Percentiles rank a stretch among this genome's conserved stretches.
These are phyloP conservation scores for Avena atlantica DNA, from an alignment of 176 grass and related monocot genomes.

Conservation along the genomic window DNA sequence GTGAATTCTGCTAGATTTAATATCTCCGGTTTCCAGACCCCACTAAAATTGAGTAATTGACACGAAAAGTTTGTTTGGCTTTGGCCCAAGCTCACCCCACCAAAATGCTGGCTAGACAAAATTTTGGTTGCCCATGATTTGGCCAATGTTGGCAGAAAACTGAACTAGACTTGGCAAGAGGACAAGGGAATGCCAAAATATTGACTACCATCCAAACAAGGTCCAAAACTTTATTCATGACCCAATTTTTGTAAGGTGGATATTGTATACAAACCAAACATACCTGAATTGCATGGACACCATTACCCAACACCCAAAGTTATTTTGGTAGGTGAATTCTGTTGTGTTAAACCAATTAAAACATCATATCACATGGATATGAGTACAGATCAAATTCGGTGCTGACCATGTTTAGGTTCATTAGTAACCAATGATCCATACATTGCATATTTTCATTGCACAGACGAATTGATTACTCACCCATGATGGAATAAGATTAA, in stretches of 20 bases:
- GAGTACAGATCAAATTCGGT: neutral
- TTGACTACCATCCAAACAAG: neutral
- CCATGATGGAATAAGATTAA: neutral
- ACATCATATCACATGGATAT: neutral
- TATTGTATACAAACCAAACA: neutral
- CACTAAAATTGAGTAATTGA: neutral
- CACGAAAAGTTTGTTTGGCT: neutral
- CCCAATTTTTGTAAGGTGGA: neutral
- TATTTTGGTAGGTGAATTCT: neutral
- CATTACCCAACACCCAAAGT: neutral
- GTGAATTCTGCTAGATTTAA: neutral
- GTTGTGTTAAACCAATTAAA: neutral
- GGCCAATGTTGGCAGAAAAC: neutral
- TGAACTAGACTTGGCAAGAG: neutral
- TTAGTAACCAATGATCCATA: slow-evolving; percentile 1
- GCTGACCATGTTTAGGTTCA: neutral
- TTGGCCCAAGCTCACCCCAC: neutral
- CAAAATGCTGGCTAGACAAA: neutral
- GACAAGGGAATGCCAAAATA: neutral
- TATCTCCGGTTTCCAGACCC: neutral
- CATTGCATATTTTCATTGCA: neutral
- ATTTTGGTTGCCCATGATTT: slow-evolving; percentile 1
- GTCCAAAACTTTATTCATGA: neutral
- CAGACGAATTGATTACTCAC: neutral
- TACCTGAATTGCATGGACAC: neutral